These are phyloP conservation scores for Ustilago nuda DNA, from an alignment of 1,284 basidiomycete species.

Conservation along the genomic window DNA sequence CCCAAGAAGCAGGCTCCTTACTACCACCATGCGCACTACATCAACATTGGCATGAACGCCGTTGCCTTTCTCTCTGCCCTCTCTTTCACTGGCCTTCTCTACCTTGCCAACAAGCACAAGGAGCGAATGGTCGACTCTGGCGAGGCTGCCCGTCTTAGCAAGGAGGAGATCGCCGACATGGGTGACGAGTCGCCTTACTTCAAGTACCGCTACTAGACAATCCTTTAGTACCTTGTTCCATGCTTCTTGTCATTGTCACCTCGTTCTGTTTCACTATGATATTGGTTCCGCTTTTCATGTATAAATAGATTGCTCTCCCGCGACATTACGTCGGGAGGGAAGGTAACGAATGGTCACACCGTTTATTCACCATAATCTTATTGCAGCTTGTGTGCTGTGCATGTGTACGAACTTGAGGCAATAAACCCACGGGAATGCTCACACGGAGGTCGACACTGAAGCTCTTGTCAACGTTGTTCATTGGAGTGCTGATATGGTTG, in stretches of 20 bases:
- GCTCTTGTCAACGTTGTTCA: neutral
- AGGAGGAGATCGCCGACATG: slow-evolving; percentile 50
- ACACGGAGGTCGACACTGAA: neutral
- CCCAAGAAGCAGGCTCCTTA: slow-evolving; percentile 50
- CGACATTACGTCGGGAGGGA: neutral
- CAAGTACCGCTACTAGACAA: slow-evolving; percentile 56
- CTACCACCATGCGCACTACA: slow-evolving; percentile 55
- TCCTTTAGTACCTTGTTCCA: neutral
- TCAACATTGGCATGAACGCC: slow-evolving; percentile 53
- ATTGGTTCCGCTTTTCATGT: slow-evolving; percentile 14
- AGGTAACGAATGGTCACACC: slow-evolving; percentile 17
- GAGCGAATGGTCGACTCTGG: slow-evolving; percentile 55
- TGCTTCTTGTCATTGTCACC: slow-evolving; percentile 8
- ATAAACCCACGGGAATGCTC: neutral
- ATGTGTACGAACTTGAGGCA: neutral
- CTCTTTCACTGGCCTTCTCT: slow-evolving; percentile 44
- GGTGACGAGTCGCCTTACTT: slow-evolving; percentile 61
- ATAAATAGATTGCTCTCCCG: slow-evolving; percentile 28
- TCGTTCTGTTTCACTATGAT: slow-evolving; percentile 6
- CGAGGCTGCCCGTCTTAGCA: slow-evolving; percentile 42
- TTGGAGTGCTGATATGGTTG: too few species aligned
- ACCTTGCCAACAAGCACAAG: slow-evolving; percentile 49
- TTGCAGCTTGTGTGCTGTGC: neutral
- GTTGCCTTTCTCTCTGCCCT: slow-evolving; percentile 45
- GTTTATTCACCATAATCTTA: neutral